Evolutionary conservation across 148 eudicot species (phyloP).

Genomic region (Selenicereus undatus): DNA sequence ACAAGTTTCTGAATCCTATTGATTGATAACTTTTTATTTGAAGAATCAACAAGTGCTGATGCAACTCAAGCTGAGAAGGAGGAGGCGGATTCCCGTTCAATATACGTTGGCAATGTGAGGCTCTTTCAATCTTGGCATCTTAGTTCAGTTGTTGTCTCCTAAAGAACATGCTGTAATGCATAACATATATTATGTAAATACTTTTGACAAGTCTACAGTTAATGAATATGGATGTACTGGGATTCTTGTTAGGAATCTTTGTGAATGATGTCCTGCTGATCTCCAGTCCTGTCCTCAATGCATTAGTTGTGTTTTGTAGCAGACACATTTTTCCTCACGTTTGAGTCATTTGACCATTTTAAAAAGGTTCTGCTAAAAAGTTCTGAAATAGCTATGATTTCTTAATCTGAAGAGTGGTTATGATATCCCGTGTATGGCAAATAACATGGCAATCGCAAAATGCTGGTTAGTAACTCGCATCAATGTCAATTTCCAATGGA

Average conservation of each 20-base stretch:
- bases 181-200: background rate
- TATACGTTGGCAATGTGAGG: slow-evolving; percentile 58
- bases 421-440: too few species aligned
- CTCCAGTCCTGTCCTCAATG: background rate
- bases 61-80: slow-evolving; percentile 51
- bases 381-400: background rate
- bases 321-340: background rate
- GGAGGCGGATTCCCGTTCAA: slow-evolving; percentile 50
- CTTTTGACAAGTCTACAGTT: background rate
- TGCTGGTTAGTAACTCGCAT: too few species aligned
- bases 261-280: background rate
- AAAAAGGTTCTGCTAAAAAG: background rate
- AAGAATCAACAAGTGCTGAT: slow-evolving; percentile 36
- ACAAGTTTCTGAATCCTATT: background rate
- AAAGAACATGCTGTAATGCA: background rate
- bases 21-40: slow-evolving; percentile 8
- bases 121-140: slow-evolving; percentile 2
- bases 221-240: background rate
- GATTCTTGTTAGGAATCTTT: background rate
- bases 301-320: background rate
- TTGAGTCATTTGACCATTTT: background rate
- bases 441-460: too few species aligned
- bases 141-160: background rate
- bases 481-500: too few species aligned
- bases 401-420: too few species aligned